Evolutionary conservation across 768 basidiomycete genomes (phyloP), one percentile per base, ranked within the genome.

Genomic region (Glaciozyma martinii): DNA sequence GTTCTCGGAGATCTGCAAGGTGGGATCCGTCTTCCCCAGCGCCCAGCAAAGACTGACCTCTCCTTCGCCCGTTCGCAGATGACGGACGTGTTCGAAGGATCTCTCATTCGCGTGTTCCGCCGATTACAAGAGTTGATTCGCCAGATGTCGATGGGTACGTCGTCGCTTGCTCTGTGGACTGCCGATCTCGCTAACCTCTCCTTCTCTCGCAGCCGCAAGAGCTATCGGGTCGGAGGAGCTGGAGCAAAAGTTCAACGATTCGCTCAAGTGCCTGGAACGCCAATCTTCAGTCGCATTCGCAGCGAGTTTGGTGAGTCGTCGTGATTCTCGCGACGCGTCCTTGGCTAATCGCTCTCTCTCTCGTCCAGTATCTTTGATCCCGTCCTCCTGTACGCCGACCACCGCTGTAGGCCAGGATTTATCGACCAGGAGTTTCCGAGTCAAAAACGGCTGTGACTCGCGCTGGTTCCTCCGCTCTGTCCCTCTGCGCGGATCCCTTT

Each of bases 1-100:
- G 32, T 99, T 99, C 78, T 80, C 88, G 1, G 94, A 99, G 30
- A 91, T 97, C 62, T 91, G 89, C 83, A 95, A 95, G 84, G 93
- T 89, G 50, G 37, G 81, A 71, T 12, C n/a, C 32, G 5, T 16
- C 30, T 19, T 21, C 16, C 46, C 8, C 46, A 3, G 21, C 46
- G 16, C 21, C 21, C 21, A 16, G 21, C 46, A 25, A 21, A 21
- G 19, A 19, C 46, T 47, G 46, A 47, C 46, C 21, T 3, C 16
- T 9, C 9, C n/a, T 10, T 52, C 7, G 29, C 16, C 12, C 60
- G 52, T 10, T n/a, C 40, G n/a, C 75, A 95, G 93, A 81, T 93
- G 73, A 91, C 91, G 8, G 92, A 94, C 76, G 89, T 92, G 66
- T 99, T 98, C 71, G 95, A 99, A 75, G 95, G 95, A 46, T 91